A percentile compares a stretch with the other conserved stretches of the same genome.
Conservation (phyloP, 257 asterid species). For the Solanum peruvianum region DNA sequence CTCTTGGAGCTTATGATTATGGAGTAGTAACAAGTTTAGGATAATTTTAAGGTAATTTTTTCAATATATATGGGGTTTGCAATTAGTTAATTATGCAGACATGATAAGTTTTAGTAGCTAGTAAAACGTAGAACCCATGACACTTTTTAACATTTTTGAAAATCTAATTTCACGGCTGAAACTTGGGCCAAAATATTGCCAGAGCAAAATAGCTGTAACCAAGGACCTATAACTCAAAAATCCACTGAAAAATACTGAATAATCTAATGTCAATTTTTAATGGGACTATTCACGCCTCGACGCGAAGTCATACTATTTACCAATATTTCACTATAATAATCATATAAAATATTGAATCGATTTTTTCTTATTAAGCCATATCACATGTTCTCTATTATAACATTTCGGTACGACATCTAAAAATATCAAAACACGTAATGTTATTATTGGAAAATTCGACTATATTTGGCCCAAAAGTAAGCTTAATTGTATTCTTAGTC, state of each 20-base stretch:
- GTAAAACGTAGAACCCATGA: not conserved
- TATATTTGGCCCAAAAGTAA: not conserved
- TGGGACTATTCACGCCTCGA: fast-evolving
- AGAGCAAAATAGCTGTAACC: not conserved
- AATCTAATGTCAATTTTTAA: not conserved
- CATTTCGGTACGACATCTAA: fast-evolving
- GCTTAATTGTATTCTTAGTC: not conserved
- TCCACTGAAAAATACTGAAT: not conserved
- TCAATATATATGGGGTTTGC: not conserved
- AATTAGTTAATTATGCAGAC: not conserved
- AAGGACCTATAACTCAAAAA: not conserved
- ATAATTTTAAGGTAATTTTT: not conserved
- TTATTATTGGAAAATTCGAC: not conserved
- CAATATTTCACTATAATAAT: not conserved
- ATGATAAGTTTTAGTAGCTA: not conserved
- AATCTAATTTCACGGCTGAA: not conserved
- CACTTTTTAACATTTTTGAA: not conserved
- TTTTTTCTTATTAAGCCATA: not conserved
- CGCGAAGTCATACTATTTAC: not conserved
- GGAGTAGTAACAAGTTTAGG: not conserved
- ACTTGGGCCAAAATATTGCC: not conserved
- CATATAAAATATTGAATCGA: fast-evolving
- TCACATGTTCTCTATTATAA: not conserved
- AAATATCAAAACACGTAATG: not conserved
- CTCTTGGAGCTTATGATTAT: not conserved